phyloP scores from a whole-genome alignment of 2,329 filamentous ascomycete species.

The Dendrostoma leiphaemia region DNA sequence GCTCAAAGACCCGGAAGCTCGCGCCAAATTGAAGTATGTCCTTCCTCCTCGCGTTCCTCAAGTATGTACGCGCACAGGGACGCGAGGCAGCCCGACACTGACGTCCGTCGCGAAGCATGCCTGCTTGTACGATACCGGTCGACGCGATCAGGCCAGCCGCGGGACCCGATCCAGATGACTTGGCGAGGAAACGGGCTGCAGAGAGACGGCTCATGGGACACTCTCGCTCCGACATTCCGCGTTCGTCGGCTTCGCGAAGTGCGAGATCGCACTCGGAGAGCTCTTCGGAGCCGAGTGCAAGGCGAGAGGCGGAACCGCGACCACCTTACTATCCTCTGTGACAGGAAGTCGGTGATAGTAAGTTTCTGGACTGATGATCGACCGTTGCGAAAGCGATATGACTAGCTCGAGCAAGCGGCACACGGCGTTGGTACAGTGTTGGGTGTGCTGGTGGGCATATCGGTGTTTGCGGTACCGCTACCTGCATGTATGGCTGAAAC shows the following conservation, averaged over 20 bases:
- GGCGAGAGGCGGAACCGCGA: slow-evolving; percentile 19
- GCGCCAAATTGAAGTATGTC: slow-evolving; percentile 40
- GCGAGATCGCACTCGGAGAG: slow-evolving; percentile 35
- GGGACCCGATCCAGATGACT: slow-evolving; percentile 46
- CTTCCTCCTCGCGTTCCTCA: neutral
- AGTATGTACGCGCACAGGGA: too few species aligned
- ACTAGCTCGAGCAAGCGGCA: neutral
- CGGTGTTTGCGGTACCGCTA: too few species aligned
- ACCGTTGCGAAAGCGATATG: neutral
- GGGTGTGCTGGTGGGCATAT: too few species aligned
- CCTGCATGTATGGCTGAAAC: too few species aligned
- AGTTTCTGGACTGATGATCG: neutral
- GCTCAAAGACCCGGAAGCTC: slow-evolving; percentile 40
- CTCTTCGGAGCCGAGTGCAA: slow-evolving; percentile 29
- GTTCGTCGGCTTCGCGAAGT: slow-evolving; percentile 26
- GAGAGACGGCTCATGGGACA: slow-evolving; percentile 28
- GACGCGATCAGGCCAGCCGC: slow-evolving; percentile 43
- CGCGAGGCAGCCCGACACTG: too few species aligned
- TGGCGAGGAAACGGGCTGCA: slow-evolving; percentile 33
- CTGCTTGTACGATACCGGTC: slow-evolving; percentile 42
- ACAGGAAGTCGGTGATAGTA: neutral
- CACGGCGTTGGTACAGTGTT: too few species aligned
- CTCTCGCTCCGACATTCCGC: slow-evolving; percentile 4
- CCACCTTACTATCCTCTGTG: neutral
- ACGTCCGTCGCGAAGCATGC: slow-evolving; percentile 24